A percentile compares a stretch with the other conserved stretches of the same genome.
Conservation (phyloP, 768 basidiomycete species). For the Daedaleopsis nitida region DNA sequence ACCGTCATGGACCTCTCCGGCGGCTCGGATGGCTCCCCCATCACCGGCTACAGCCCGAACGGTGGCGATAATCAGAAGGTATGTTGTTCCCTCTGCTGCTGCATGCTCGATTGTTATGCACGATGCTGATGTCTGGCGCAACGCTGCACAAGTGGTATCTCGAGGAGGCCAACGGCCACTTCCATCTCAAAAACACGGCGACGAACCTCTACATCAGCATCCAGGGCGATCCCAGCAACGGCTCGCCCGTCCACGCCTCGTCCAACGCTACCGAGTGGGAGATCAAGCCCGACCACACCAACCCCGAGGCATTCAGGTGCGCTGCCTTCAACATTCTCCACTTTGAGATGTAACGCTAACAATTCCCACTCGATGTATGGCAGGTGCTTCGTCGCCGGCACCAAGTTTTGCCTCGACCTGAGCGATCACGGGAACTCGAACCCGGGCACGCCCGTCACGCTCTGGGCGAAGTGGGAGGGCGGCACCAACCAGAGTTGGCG, state of each 20-base stretch:
- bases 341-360: not conserved
- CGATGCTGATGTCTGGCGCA: not conserved
- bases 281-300: slow-evolving; percentile 47
- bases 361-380: not conserved
- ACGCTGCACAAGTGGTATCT: slow-evolving; percentile 49
- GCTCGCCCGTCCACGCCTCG: slow-evolving; percentile 39
- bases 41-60: slow-evolving; percentile 51
- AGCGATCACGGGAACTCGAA: slow-evolving; percentile 44
- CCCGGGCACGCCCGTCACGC: slow-evolving; percentile 45
- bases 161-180: slow-evolving; percentile 35
- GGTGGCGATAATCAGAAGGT: slow-evolving; percentile 53
- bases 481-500: slow-evolving; percentile 55
- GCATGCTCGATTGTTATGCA: too few relatives aligned
- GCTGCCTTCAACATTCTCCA: slow-evolving; percentile 12
- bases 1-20: slow-evolving; percentile 61
- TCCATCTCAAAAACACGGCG: slow-evolving; percentile 43
- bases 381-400: slow-evolving; percentile 51
- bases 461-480: slow-evolving; percentile 53
- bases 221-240: slow-evolving; percentile 32
- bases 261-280: slow-evolving; percentile 47
- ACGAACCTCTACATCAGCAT: slow-evolving; percentile 45
- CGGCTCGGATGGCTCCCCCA: slow-evolving; percentile 43
- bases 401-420: slow-evolving; percentile 49
- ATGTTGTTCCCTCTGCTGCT: slow-evolving; percentile 4
- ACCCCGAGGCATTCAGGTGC: slow-evolving; percentile 45